Evolutionary conservation across 78 protist species (phyloP).

Genomic region (Blattamonas nauphoetae): DNA sequence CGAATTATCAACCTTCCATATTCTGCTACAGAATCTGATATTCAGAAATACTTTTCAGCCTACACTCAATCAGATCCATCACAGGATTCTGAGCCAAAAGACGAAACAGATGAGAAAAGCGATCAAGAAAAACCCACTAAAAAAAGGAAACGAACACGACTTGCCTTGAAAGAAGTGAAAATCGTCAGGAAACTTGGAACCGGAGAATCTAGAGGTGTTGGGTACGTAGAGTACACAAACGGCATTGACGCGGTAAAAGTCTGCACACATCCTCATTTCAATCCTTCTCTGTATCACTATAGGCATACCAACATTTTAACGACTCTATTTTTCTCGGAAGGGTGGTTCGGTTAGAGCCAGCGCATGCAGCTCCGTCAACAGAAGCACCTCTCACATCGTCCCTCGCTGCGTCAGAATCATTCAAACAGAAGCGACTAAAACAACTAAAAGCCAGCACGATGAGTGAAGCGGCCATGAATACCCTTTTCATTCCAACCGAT

Average conservation of each 20-base stretch:
- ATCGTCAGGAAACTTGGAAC: no score
- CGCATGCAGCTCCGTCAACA: not conserved
- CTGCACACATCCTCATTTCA: not conserved
- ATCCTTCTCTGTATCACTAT: not conserved
- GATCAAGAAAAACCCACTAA: no score
- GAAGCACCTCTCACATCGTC: not conserved
- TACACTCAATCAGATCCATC: no score
- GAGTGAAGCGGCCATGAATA: not conserved
- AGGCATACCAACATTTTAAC: slow-evolving; percentile 18
- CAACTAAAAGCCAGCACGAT: not conserved
- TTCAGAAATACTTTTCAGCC: no score
- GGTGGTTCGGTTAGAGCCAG: slow-evolving; percentile 20
- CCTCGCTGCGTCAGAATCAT: not conserved
- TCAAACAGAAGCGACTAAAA: not conserved
- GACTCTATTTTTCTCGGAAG: slow-evolving; percentile 11
- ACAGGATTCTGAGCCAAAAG: no score
- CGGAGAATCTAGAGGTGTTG: no score
- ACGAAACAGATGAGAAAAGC: no score
- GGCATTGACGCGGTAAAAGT: no score
- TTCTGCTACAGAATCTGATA: slow-evolving; percentile 7
- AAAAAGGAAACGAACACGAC: no score
- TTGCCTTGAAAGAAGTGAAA: no score
- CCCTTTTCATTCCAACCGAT: not conserved
- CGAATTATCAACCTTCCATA: slow-evolving; percentile 17
- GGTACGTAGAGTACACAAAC: no score